Evolutionary conservation across 306 rosid species (phyloP).

Genomic region (Purshia tridentata): DNA sequence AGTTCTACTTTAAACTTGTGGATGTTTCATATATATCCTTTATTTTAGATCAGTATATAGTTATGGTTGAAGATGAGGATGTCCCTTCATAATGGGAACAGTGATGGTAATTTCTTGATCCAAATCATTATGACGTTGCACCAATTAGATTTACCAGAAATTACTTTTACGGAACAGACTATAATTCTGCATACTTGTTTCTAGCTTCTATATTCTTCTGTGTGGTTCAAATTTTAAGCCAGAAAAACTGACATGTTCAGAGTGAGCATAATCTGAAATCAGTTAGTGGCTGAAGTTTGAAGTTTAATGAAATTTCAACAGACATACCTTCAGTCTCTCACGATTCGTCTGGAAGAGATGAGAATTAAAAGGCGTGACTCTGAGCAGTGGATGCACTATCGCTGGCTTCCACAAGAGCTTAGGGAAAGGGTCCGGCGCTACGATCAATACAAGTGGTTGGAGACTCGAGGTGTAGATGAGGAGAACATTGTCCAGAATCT

Average conservation of each 20-base stretch:
- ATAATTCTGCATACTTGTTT: background rate
- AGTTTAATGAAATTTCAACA: constrained; percentile 19
- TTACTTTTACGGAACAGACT: background rate
- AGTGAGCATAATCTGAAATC: background rate
- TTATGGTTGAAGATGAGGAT: background rate
- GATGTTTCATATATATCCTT: background rate
- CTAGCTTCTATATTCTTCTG: background rate
- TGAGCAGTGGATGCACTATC: constrained; percentile 69
- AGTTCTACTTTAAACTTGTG: background rate
- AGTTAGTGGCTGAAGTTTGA: background rate
- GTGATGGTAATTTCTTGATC: background rate
- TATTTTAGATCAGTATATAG: background rate
- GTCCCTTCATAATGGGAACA: background rate
- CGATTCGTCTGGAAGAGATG: constrained; percentile 59
- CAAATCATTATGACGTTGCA: background rate
- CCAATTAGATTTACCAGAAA: background rate
- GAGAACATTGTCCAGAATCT: constrained; percentile 47
- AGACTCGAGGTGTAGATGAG: constrained; percentile 59
- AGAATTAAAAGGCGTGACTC: constrained; percentile 56
- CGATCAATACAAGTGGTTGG: constrained; percentile 61
- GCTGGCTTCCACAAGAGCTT: constrained; percentile 54
- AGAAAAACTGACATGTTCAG: background rate
- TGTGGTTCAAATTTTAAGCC: background rate
- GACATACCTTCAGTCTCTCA: constrained; percentile 58
- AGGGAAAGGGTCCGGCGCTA: constrained; percentile 53